Base-by-base conservation (phyloP, 306 rosid genomes). In the Citrullus colocynthis region DNA sequence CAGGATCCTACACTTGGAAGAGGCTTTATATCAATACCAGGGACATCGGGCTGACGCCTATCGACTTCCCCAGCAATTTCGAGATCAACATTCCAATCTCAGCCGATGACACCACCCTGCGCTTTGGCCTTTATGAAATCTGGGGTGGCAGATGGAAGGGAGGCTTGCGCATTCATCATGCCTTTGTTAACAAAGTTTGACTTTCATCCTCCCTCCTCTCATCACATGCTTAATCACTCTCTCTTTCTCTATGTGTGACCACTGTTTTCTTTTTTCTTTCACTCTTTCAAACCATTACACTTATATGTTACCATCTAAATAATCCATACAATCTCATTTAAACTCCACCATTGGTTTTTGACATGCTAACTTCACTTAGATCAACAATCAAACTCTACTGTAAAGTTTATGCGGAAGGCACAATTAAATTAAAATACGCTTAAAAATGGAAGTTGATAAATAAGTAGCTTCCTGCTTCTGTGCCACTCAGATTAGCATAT, bases 121-220 rank as follows among this genome's bases (percentile, higher is more conserved):
- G 7, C 9, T 72, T 72, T 32, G 76, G 76, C 42, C 76, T 72
- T 49, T 72, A 72, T 28, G 76, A 72, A 72, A 51, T 49, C 42
- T 72, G 76, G 76, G 21, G 21, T 72, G 76, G 76, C 58, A 48
- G 44, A 48, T 72, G 76, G 76, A 72, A 72, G 76, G 44, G 24
- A 49, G 76, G 76, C 59, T 28, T 72, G 42, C 8, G 41, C 41
- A 49, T 72, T 15, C 60, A 72, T 28, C 76, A 72, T 51, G 76
- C 76, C 42, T 72, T 11, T 24, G 57, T 70, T 21, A 21, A 9
- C 37, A 24, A 70, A 45, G 1, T 44, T 45, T 69, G 30, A 42
- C 36, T 32, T 32, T 32, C 36, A 32, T 21, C 54, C 75, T 7
- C 51, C 7, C n/a, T 17, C 16, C 16, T 12, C 69, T 5, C 66